These are phyloP conservation scores for Fusarium hostae DNA, from an alignment of 2,329 filamentous ascomycete genomes.

Conservation along the genomic window DNA sequence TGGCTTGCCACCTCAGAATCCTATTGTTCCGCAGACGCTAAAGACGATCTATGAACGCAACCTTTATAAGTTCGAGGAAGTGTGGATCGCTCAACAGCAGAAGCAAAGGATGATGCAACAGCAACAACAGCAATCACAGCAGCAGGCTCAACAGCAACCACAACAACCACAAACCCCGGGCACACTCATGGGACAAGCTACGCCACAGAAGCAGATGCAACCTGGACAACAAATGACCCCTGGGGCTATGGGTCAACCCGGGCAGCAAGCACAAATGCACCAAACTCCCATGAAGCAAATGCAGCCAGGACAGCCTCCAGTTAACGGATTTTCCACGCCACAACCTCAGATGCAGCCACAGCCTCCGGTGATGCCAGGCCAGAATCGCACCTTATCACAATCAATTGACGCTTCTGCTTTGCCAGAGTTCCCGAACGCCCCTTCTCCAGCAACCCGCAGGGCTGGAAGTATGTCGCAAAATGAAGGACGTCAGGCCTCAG, in stretches of 20 bases:
- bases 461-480: constrained; percentile 54
- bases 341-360: constrained; percentile 45
- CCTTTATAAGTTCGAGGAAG: constrained; percentile 79
- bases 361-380: constrained; percentile 44
- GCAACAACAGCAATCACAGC: constrained; percentile 54
- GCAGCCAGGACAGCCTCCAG: constrained; percentile 52
- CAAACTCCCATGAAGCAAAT: constrained; percentile 57
- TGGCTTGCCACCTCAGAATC: constrained; percentile 71
- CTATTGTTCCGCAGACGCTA: constrained; percentile 75
- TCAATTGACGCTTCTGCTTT: constrained; percentile 56
- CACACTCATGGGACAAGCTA: constrained; percentile 41
- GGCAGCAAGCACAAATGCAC: constrained; percentile 44
- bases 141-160: constrained; percentile 50
- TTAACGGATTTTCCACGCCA: constrained; percentile 54
- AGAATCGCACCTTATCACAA: constrained; percentile 63
- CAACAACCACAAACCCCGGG: constrained; percentile 52
- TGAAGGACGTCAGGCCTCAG: constrained; percentile 45
- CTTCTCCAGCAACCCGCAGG: constrained; percentile 58
- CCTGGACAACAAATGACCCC: constrained; percentile 47
- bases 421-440: constrained; percentile 55
- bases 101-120: constrained; percentile 64
- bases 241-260: constrained; percentile 52
- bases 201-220: constrained; percentile 52
- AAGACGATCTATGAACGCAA: constrained; percentile 80
- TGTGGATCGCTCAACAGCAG: constrained; percentile 67